Evolutionary conservation across 2,329 filamentous ascomycete species (phyloP).

Genomic region (Ceratocystis variospora): DNA sequence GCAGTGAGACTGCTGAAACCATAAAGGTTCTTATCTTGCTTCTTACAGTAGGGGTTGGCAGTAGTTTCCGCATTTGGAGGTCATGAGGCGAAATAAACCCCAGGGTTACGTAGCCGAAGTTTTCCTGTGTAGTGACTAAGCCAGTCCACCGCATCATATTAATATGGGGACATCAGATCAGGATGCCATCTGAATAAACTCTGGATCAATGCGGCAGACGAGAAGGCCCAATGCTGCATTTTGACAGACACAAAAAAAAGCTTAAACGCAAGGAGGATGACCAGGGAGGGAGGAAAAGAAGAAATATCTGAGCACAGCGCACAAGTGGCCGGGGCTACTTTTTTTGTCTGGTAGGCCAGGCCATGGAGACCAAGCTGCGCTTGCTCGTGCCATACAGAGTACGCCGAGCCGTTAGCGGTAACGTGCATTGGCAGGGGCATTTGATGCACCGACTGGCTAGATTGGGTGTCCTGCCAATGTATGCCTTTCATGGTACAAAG

Average conservation of each 20-base stretch:
- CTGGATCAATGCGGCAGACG: neutral
- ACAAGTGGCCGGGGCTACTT: neutral
- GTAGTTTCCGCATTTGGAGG: neutral
- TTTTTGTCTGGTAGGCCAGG: neutral
- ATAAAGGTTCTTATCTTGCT: no score
- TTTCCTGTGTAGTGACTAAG: neutral
- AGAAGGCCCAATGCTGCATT: neutral
- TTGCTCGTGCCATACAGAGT: neutral
- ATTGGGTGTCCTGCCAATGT: no score
- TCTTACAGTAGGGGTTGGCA: no score
- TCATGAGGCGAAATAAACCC: neutral
- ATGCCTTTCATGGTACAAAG: no score
- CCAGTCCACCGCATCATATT: neutral
- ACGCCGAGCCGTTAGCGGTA: neutral
- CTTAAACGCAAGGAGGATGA: neutral
- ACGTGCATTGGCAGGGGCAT: neutral
- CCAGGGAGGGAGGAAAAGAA: neutral
- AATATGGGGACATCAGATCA: no score
- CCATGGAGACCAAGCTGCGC: neutral
- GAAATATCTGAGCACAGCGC: neutral
- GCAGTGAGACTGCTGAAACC: no score
- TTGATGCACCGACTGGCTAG: no score
- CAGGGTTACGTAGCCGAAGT: no score
- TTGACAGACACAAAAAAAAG: neutral
- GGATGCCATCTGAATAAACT: neutral